A percentile compares a stretch with the other conserved stretches of the same genome.
Conservation (phyloP, 2,329 filamentous ascomycete genomes). For the Davidsoniella neocaledoniae region DNA sequence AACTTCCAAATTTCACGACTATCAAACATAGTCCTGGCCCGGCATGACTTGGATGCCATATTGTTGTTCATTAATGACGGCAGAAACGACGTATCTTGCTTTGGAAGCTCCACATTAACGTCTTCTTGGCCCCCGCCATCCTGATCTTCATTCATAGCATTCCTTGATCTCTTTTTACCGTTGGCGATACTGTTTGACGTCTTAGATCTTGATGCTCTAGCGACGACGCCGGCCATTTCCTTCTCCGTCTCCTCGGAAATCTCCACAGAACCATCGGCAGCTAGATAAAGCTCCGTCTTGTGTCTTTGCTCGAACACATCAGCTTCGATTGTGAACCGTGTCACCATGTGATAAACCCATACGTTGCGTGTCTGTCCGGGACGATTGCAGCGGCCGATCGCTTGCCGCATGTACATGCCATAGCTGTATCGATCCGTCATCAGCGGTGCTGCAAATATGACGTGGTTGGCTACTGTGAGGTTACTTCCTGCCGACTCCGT, state of each 20-base stretch:
- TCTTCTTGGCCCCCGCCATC: background rate
- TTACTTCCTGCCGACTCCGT: slow-evolving; percentile 26
- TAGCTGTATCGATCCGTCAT: slow-evolving; percentile 19
- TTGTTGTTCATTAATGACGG: too few relatives aligned
- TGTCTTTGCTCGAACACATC: slow-evolving; percentile 21
- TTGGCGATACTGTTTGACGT: background rate
- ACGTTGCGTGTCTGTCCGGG: slow-evolving; percentile 24
- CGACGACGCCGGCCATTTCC: background rate
- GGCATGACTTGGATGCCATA: background rate
- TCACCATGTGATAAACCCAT: slow-evolving; percentile 24
- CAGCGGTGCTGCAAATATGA: slow-evolving; percentile 24
- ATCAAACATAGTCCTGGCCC: slow-evolving; percentile 9
- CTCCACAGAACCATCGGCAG: background rate
- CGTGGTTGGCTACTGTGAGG: slow-evolving; percentile 25
- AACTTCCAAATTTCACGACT: slow-evolving; percentile 10
- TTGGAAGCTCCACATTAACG: background rate
- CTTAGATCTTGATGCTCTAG: background rate
- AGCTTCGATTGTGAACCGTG: slow-evolving; percentile 24
- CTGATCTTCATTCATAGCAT: background rate
- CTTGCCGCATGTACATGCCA: slow-evolving; percentile 23
- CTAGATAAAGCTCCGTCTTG: background rate
- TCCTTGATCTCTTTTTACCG: background rate
- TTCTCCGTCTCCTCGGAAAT: background rate
- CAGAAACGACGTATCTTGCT: background rate
- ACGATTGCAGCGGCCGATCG: slow-evolving; percentile 23